These are phyloP conservation scores for Penicillium canescens DNA, from an alignment of 495 filamentous ascomycete genomes.

Conservation along the genomic window DNA sequence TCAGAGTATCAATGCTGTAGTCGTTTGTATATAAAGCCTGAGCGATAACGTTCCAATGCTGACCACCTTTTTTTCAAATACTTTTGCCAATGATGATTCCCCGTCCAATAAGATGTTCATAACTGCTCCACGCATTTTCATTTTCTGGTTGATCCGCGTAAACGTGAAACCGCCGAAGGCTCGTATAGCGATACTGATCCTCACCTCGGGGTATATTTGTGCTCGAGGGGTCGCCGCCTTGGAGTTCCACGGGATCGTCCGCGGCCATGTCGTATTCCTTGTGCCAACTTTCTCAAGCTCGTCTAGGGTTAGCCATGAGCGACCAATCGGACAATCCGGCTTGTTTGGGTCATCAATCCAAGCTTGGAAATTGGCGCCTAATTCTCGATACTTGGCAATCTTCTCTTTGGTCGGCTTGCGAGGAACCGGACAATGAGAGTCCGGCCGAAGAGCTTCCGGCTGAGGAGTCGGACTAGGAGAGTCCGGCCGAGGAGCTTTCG, in stretches of 20 bases:
- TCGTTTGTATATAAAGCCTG: neutral
- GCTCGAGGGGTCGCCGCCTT: neutral
- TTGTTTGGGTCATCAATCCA: slow-evolving; percentile 1
- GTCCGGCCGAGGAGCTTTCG: too few relatives aligned
- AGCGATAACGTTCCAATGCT: neutral
- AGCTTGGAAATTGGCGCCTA: neutral
- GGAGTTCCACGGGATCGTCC: neutral
- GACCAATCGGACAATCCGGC: neutral
- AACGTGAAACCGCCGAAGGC: neutral
- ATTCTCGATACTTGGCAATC: neutral
- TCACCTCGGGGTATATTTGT: neutral
- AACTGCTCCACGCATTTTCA: too few relatives aligned
- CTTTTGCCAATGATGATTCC: neutral
- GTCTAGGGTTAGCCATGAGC: neutral
- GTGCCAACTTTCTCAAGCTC: neutral
- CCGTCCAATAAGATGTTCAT: neutral
- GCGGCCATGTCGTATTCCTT: neutral
- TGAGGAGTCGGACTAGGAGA: too few relatives aligned
- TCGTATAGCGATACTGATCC: neutral
- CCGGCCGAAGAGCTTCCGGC: too few relatives aligned
- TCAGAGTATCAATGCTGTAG: neutral
- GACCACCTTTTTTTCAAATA: neutral
- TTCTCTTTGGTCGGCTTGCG: too few relatives aligned
- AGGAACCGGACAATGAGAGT: too few relatives aligned
- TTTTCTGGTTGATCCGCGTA: too few relatives aligned